Evolutionary conservation across 129 eudicot genomes (phyloP).

Genomic region (Centaurea solstitialis): DNA sequence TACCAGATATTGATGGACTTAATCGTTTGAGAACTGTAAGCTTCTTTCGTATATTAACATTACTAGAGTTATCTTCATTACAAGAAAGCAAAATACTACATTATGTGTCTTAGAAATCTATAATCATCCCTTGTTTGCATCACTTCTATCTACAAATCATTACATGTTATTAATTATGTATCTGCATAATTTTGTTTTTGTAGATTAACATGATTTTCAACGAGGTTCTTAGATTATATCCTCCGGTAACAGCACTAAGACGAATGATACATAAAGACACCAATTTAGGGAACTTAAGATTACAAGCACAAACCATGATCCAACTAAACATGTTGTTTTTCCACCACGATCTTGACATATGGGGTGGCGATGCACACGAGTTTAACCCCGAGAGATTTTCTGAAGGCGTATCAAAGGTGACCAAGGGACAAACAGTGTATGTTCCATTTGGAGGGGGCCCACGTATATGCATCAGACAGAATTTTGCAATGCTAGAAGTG

Average conservation of each 20-base stretch:
- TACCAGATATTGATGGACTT: neutral
- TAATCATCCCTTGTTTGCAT: neutral
- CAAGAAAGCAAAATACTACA: neutral
- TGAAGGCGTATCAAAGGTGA: constrained; percentile 23
- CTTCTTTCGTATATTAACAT: neutral
- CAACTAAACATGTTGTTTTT: neutral
- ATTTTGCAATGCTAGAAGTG: neutral
- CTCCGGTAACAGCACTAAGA: constrained; percentile 4
- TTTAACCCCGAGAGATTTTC: constrained; percentile 28
- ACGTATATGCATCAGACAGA: neutral
- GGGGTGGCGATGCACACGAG: constrained; percentile 26
- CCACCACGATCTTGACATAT: constrained; percentile 20
- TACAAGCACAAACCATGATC: constrained; percentile 23
- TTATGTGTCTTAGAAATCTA: neutral
- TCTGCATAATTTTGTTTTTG: neutral
- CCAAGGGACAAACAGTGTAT: constrained; percentile 10
- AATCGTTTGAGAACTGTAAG: neutral
- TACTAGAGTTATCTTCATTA: neutral
- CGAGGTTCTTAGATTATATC: constrained; percentile 32
- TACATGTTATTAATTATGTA: neutral
- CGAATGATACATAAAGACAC: constrained; percentile 5
- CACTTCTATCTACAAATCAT: neutral
- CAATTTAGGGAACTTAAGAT: constrained; percentile 4
- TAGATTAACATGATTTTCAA: constrained; percentile 31
- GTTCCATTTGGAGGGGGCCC: constrained; percentile 6